Percentiles rank a stretch among this genome's conserved stretches.
Conservation (phyloP, 306 rosid genomes). For the Vigna angularis region DNA sequence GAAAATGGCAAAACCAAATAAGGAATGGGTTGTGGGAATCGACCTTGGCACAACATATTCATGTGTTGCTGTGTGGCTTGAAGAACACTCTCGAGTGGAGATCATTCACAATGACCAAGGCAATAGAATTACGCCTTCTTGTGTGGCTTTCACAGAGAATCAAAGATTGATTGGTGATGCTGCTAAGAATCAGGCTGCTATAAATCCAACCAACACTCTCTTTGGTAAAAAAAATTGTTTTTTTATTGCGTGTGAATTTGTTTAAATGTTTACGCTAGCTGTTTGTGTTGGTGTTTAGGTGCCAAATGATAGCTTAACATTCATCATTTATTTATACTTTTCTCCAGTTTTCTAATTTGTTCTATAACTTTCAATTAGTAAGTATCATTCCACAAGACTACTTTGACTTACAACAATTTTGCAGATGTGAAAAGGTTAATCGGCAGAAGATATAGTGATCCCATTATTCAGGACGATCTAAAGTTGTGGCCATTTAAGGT, state of each 20-base stretch:
- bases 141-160: neutral
- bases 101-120: constrained; percentile 14
- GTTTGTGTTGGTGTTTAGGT: too few relatives aligned
- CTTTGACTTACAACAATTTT: too few relatives aligned
- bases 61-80: constrained; percentile 37
- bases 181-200: neutral
- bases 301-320: too few relatives aligned
- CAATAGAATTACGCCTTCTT: neutral
- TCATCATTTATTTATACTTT: too few relatives aligned
- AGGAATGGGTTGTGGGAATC: neutral
- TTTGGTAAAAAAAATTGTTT: neutral
- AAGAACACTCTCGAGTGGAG: constrained; percentile 9
- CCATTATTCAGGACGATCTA: constrained; percentile 46
- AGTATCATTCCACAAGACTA: too few relatives aligned
- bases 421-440: constrained; percentile 44
- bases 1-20: neutral
- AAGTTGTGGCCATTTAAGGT: constrained; percentile 58
- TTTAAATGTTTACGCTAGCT: neutral
- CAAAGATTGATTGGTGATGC: neutral
- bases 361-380: too few relatives aligned
- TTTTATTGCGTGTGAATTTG: neutral
- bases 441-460: constrained; percentile 41
- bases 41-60: constrained; percentile 37
- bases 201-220: neutral
- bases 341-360: too few relatives aligned